Conservation (phyloP, 1,284 basidiomycete species). For the Boletus semigastroideus region DNA sequence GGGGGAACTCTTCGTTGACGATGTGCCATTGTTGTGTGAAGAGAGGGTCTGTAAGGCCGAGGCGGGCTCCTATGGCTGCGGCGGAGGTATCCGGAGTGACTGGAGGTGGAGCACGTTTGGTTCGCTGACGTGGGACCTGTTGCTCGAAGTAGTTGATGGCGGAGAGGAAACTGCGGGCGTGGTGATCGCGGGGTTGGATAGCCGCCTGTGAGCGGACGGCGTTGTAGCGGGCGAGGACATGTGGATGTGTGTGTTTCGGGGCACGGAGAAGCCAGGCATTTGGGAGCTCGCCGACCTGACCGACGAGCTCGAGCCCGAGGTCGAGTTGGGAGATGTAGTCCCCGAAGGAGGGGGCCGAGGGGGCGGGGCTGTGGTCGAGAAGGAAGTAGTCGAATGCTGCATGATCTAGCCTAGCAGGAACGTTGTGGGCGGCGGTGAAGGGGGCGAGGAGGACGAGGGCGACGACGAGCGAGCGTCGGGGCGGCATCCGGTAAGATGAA, state of each 20-base stretch:
- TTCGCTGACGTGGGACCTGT: slow-evolving; percentile 62
- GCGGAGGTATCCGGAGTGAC: slow-evolving; percentile 37
- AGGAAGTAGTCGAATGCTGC: slow-evolving; percentile 90
- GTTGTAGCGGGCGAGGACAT: slow-evolving; percentile 52
- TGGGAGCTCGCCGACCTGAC: slow-evolving; percentile 81
- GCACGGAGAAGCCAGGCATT: slow-evolving; percentile 86
- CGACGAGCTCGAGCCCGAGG: slow-evolving; percentile 84
- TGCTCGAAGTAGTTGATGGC: slow-evolving; percentile 57
- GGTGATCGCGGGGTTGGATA: slow-evolving; percentile 21
- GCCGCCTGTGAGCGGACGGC: slow-evolving; percentile 42
- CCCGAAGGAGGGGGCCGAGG: slow-evolving; percentile 48
- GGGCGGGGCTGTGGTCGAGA: slow-evolving; percentile 66
- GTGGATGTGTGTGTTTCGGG: slow-evolving; percentile 38
- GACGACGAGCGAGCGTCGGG: slow-evolving; percentile 23
- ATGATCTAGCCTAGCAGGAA: slow-evolving; percentile 58
- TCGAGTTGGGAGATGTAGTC: slow-evolving; percentile 65
- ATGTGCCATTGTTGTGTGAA: slow-evolving; percentile 94
- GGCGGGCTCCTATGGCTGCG: slow-evolving; percentile 54
- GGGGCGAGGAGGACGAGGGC: slow-evolving; percentile 35
- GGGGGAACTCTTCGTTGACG: slow-evolving; percentile 71
- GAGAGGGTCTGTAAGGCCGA: slow-evolving; percentile 84
- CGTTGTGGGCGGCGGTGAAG: slow-evolving; percentile 31
- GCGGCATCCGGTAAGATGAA: slow-evolving; percentile 12
- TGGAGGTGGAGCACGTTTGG: slow-evolving; percentile 70
- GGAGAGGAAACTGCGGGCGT: slow-evolving; percentile 45